Evolutionary conservation across 2,329 filamentous ascomycete genomes (phyloP).

Genomic region (Cladosporium colombiae): DNA sequence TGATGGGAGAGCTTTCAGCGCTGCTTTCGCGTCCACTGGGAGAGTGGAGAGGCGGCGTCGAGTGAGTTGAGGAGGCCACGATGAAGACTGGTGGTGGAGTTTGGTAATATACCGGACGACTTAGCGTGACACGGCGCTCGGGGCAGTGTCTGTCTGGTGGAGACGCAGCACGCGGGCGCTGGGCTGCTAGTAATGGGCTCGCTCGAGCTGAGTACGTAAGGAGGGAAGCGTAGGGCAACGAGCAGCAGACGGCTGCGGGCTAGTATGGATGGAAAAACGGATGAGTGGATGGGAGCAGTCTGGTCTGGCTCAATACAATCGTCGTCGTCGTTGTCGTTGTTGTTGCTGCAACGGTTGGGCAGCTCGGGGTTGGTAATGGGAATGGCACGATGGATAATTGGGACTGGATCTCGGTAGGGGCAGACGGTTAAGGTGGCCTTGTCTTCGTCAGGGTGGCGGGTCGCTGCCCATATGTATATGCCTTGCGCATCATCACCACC

Average conservation of each 20-base stretch:
- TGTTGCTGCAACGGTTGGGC: not conserved
- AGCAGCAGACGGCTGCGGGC: not conserved
- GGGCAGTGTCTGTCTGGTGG: conserved; percentile 19
- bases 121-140: conserved; percentile 15
- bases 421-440: not conserved
- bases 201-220: conserved; percentile 9
- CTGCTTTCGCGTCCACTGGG: conserved; percentile 29
- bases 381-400: not conserved
- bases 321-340: too few species aligned
- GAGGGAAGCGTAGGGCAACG: conserved; percentile 3
- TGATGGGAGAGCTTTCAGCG: conserved; percentile 32
- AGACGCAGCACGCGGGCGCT: conserved; percentile 6
- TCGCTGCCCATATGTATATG: conserved; percentile 1
- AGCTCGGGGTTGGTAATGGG: not conserved
- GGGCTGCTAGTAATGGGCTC: conserved; percentile 3
- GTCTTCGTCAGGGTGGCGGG: not conserved
- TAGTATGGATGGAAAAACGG: not conserved
- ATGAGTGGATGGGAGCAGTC: not conserved
- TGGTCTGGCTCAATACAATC: not conserved
- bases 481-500: not conserved
- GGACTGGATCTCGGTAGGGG: not conserved
- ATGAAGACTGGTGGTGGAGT: conserved; percentile 19
- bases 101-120: conserved; percentile 21
- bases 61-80: conserved; percentile 26
- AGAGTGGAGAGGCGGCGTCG: conserved; percentile 26